phyloP scores from a whole-genome alignment of 139 green algal genomes.

The Micractinium sp. region DNA sequence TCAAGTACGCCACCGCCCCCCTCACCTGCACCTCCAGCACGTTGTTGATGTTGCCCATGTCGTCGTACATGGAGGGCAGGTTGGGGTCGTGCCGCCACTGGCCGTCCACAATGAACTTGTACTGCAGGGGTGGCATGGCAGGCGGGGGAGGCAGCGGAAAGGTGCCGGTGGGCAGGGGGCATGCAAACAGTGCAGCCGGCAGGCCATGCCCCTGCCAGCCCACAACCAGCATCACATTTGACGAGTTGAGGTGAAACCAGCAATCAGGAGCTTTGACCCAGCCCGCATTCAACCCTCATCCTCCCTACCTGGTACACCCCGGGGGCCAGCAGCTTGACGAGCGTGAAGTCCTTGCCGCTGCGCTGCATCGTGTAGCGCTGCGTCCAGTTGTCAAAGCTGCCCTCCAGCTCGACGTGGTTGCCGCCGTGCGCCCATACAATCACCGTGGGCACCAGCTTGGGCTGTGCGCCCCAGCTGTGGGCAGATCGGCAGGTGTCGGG shows the following conservation, averaged over 20 bases:
- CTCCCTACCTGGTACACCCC: conserved; percentile 89
- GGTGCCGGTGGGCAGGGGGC: neutral
- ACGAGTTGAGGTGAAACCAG: no score
- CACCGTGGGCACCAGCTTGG: conserved; percentile 87
- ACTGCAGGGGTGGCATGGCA: conserved; percentile 62
- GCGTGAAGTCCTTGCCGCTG: conserved; percentile 93
- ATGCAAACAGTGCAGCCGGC: no score
- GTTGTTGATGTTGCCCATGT: conserved; percentile 99
- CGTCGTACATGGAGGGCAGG: conserved; percentile 95
- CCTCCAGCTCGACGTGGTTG: conserved; percentile 90
- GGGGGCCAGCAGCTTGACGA: conserved; percentile 95
- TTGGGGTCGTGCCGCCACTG: conserved; percentile 97
- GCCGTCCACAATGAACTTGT: conserved; percentile 98
- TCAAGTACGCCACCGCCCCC: no score
- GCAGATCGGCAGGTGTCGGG: neutral
- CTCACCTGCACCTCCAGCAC: conserved; percentile 88
- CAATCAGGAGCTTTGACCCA: no score
- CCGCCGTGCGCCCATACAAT: conserved; percentile 91
- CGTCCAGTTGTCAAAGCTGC: conserved; percentile 97
- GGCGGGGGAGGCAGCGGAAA: neutral
- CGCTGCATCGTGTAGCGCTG: conserved; percentile 75
- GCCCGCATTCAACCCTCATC: neutral
- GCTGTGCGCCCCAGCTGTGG: conserved; percentile 54
- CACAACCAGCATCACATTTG: no score
- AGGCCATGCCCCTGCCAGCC: no score